A percentile compares a stretch with the other conserved stretches of the same genome.
phyloP scores from a whole-genome alignment of 441 rosid species.

The Capsella rubella region DNA sequence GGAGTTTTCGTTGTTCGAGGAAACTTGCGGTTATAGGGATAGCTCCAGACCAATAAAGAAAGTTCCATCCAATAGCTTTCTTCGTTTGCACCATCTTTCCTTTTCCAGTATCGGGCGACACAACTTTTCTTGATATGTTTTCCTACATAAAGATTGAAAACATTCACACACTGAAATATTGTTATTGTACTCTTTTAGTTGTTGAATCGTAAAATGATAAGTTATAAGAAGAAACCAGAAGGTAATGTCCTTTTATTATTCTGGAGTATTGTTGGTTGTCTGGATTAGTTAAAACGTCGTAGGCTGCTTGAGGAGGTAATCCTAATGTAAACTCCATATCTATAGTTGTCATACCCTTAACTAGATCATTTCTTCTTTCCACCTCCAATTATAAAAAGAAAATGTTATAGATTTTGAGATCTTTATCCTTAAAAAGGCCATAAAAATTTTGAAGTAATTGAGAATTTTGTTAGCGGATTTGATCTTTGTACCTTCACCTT shows the following conservation, averaged over 20 bases:
- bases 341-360: too few relatives aligned
- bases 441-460: not conserved
- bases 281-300: conserved; percentile 68
- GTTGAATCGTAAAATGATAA: not conserved
- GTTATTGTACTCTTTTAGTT: not conserved
- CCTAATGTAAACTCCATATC: conserved; percentile 49
- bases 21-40: conserved; percentile 67
- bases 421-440: too few relatives aligned
- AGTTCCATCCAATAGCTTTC: conserved; percentile 81
- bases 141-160: conserved; percentile 49
- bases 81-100: conserved; percentile 68
- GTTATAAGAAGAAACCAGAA: conserved; percentile 9
- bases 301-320: conserved; percentile 77
- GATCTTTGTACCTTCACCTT: not conserved
- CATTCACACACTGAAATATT: not conserved
- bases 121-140: conserved; percentile 64
- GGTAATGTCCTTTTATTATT: conserved; percentile 54
- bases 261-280: conserved; percentile 70
- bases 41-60: conserved; percentile 80
- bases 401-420: too few relatives aligned
- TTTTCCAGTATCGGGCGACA: conserved; percentile 57
- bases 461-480: not conserved
- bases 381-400: not conserved
- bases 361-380: too few relatives aligned
- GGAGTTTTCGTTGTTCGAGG: conserved; percentile 62